Conservation (phyloP, 192 early-diverging fungal species). For the Dissophora globulifera region DNA sequence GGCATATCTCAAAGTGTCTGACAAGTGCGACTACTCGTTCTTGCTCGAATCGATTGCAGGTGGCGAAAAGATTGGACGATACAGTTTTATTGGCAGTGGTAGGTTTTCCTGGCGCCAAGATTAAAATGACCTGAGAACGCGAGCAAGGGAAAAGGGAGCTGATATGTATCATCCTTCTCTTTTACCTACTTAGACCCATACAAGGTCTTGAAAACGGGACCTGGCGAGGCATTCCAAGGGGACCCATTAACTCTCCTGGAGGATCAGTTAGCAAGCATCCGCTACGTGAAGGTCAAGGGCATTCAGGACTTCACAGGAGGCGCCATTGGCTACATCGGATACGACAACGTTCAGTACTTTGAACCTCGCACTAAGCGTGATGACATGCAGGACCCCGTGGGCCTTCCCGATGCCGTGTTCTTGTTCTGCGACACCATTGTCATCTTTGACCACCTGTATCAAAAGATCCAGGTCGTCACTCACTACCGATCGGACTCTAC, state of each 20-base stretch:
- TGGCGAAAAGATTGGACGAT: conserved; percentile 95
- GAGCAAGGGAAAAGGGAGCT: too few relatives aligned
- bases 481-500: conserved; percentile 80
- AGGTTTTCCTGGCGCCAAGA: too few relatives aligned
- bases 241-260: conserved; percentile 92
- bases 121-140: too few relatives aligned
- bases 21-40: conserved; percentile 88
- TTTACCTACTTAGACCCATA: conserved; percentile 80
- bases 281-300: conserved; percentile 83
- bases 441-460: conserved; percentile 95
- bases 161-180: too few relatives aligned
- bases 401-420: conserved; percentile 93
- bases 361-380: conserved; percentile 87
- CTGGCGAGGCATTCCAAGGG: conserved; percentile 72
- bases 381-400: conserved; percentile 84
- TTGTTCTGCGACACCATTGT: conserved; percentile 96
- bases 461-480: conserved; percentile 90
- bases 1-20: conserved; percentile 91
- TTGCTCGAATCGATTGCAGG: conserved; percentile 94
- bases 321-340: conserved; percentile 96
- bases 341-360: conserved; percentile 98
- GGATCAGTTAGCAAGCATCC: conserved; percentile 80
- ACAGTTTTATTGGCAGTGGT: conserved; percentile 95
- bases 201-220: conserved; percentile 84
- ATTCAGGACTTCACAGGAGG: conserved; percentile 93